Conservation (phyloP, 2,329 filamentous ascomycete genomes). For the Diaporthe sp. region DNA sequence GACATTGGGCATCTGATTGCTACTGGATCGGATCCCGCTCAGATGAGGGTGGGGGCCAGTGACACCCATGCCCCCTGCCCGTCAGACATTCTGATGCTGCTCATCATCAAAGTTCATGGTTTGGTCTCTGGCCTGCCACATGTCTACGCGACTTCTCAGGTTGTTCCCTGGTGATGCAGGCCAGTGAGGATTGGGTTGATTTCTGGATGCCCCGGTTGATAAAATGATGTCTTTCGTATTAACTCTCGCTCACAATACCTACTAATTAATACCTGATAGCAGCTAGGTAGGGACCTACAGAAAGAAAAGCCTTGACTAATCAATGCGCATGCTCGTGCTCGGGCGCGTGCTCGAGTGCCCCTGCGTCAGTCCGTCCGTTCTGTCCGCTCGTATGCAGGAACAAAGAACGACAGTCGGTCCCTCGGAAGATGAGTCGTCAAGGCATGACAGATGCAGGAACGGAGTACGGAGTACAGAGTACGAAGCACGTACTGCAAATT, state of each 20-base stretch:
- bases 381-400: slow-evolving; percentile 20
- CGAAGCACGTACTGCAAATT: background rate
- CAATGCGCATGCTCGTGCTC: slow-evolving; percentile 13
- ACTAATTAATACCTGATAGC: slow-evolving; percentile 2
- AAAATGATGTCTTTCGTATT: slow-evolving; percentile 23
- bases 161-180: slow-evolving; percentile 4
- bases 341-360: slow-evolving; percentile 11
- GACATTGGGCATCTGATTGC: slow-evolving; percentile 22
- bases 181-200: background rate
- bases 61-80: slow-evolving; percentile 11
- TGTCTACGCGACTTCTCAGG: background rate
- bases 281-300: background rate
- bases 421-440: background rate
- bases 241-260: background rate
- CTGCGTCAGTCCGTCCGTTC: slow-evolving; percentile 8
- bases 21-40: slow-evolving; percentile 27
- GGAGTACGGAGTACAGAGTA: background rate
- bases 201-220: background rate
- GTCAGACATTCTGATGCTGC: slow-evolving; percentile 33
- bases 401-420: background rate
- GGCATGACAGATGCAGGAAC: slow-evolving; percentile 7
- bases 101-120: slow-evolving; percentile 30
- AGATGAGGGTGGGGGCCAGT: slow-evolving; percentile 31
- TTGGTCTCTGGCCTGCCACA: background rate
- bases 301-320: background rate